These are phyloP conservation scores for Cystobasidium ongulense DNA, from an alignment of 768 basidiomycete genomes.

Conservation along the genomic window DNA sequence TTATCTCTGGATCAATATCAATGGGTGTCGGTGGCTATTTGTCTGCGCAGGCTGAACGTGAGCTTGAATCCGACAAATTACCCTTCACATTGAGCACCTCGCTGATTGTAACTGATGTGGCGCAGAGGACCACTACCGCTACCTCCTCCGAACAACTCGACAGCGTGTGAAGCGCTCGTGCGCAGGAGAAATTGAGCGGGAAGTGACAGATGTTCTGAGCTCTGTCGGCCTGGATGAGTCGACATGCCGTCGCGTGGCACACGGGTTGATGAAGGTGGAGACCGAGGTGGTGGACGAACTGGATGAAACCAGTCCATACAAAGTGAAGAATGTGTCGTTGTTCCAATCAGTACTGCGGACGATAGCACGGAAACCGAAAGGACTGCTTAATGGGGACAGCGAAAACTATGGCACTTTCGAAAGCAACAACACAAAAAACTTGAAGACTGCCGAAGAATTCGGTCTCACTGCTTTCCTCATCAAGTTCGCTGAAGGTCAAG, in stretches of 20 bases:
- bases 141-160: conserved; percentile 43
- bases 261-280: conserved; percentile 54
- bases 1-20: conserved; percentile 89
- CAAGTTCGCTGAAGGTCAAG: conserved; percentile 90
- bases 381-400: neutral
- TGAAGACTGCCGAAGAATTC: conserved; percentile 66
- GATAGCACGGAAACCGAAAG: conserved; percentile 37
- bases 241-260: conserved; percentile 68
- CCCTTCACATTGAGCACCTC: conserved; percentile 58
- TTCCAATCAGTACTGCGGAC: conserved; percentile 33
- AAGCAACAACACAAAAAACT: conserved; percentile 53
- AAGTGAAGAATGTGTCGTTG: conserved; percentile 35
- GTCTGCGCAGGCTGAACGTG: conserved; percentile 85
- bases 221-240: conserved; percentile 81
- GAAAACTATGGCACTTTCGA: conserved; percentile 43
- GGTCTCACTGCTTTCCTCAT: conserved; percentile 88
- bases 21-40: conserved; percentile 99
- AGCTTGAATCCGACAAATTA: conserved; percentile 56
- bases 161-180: conserved; percentile 81
- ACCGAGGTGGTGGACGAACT: conserved; percentile 53
- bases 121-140: conserved; percentile 30
- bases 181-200: conserved; percentile 90
- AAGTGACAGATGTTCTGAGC: conserved; percentile 76
- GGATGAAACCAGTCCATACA: conserved; percentile 44
- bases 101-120: conserved; percentile 46